These are phyloP conservation scores for Chenopodium quinoa DNA, from an alignment of 148 eudicot genomes.

Conservation along the genomic window DNA sequence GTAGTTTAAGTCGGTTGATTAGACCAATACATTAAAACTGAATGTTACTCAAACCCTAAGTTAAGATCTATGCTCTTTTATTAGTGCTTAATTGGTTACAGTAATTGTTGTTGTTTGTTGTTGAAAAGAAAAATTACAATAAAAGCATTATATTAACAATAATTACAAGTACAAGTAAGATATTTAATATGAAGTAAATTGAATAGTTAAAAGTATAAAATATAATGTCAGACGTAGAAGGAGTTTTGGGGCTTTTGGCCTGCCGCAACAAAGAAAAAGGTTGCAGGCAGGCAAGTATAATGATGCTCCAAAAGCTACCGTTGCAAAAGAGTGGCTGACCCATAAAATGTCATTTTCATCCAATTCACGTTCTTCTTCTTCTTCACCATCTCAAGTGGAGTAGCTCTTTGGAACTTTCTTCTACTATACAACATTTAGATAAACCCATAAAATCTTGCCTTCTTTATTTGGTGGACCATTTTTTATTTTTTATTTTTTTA, in stretches of 20 bases:
- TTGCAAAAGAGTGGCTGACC: not conserved
- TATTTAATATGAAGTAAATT: not conserved
- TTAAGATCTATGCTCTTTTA: no score
- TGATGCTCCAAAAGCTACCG: slow-evolving; percentile 16
- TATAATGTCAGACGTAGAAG: not conserved
- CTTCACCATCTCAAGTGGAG: slow-evolving; percentile 5
- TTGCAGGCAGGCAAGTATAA: not conserved
- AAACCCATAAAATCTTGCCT: not conserved
- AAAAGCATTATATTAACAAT: no score
- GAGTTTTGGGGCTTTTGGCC: not conserved
- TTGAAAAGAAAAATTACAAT: no score
- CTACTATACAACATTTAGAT: not conserved
- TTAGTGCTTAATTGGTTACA: no score
- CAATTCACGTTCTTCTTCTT: not conserved
- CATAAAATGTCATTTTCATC: slow-evolving; percentile 18
- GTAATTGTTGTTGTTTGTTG: no score
- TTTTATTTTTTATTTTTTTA: not conserved
- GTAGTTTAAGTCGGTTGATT: no score
- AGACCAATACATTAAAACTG: no score
- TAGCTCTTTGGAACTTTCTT: slow-evolving; percentile 19
- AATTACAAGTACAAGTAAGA: no score
- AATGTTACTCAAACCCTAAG: no score
- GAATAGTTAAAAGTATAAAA: not conserved
- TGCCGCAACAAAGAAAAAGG: not conserved
- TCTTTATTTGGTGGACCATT: not conserved